Percentiles rank a stretch among this genome's conserved stretches.
Conservation (phyloP, 2,329 filamentous ascomycete species). For the Colletotrichum somersetense region DNA sequence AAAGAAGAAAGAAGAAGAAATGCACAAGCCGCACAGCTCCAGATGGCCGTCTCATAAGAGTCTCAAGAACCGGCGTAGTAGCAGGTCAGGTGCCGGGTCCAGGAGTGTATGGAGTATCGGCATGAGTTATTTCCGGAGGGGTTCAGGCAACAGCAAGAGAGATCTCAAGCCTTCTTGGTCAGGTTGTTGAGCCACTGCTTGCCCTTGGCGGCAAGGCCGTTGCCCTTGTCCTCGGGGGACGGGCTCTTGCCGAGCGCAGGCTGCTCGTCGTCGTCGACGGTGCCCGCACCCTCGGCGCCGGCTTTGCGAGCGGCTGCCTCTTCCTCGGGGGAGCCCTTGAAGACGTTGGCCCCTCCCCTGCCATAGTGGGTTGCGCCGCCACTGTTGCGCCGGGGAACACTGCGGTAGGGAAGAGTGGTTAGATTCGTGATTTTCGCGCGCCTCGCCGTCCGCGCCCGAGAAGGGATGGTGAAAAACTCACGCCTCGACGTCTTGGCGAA, state of each 20-base stretch:
- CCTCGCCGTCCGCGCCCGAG: neutral
- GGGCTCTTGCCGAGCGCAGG: constrained; percentile 42
- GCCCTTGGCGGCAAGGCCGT: constrained; percentile 56
- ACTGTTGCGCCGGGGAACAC: constrained; percentile 67
- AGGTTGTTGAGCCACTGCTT: constrained; percentile 64
- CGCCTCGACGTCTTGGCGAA: constrained; percentile 86
- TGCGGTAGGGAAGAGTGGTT: constrained; percentile 47
- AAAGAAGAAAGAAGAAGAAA: neutral
- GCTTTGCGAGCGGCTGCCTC: constrained; percentile 48
- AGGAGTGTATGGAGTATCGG: neutral
- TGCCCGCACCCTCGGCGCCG: constrained; percentile 47
- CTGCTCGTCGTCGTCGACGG: constrained; percentile 50
- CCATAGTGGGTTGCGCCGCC: constrained; percentile 75
- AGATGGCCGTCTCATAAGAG: neutral
- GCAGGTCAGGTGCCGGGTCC: neutral
- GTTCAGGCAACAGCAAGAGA: neutral
- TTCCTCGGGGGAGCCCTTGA: constrained; percentile 61
- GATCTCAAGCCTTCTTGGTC: constrained; percentile 60
- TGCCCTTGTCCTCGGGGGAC: constrained; percentile 42
- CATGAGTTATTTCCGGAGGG: neutral
- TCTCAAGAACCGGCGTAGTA: neutral
- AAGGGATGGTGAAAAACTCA: constrained; percentile 53
- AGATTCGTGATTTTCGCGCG: constrained; percentile 10
- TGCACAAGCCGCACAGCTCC: neutral
- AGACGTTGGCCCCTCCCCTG: constrained; percentile 81